Base-by-base conservation (phyloP, 2,329 filamentous ascomycete species). In the Magnaporthales sp. region DNA sequence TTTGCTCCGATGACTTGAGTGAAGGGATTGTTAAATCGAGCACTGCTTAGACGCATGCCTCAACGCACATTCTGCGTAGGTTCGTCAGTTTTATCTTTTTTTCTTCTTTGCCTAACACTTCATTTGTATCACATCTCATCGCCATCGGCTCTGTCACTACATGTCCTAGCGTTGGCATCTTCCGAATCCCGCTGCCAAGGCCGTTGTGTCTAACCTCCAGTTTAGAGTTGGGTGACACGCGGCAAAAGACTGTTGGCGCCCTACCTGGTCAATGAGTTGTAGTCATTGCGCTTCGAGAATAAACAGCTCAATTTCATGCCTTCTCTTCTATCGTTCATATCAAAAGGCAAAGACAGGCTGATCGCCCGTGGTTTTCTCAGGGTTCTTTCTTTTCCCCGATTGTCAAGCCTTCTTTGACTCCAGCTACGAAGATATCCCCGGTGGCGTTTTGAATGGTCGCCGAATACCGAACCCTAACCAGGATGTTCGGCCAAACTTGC, bases 161-260 rank as follows among this genome's bases (percentile, higher is more conserved):
- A 58, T 26, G 9, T 9, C 22, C 38, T 51, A 51, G 38, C 38
- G 22, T 22, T 58, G 54, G 22, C 56, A 27, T 60, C 56, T 60
- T 60, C 56, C 56, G 15, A 27, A 19, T 60, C 56, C 56, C 56
- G 56, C 56, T 60, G 56, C 56, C 56, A 60, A 60, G 56, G 56
- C 56, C 22, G 56, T 60, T 60, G 24, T 60, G 24, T 27, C 24
- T 60, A 60, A 60, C 56, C 24, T n/a, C 24, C 11, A 60, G 56
- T 60, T 60, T 60, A 60, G 56, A 60, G 56, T 60, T 60, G 56
- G 27, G 56, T 26, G 56, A 60, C 56, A 60, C 56, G 15, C 24
- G 26, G 24, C 27, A 29, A 15, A 8, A 2, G 56, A 60, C 13
- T 15, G 13, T 19, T 27, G 56, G 24, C 22, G 19, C 4, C 19